phyloP scores from a whole-genome alignment of 176 grass and related monocot species.

The Areca catechu region DNA sequence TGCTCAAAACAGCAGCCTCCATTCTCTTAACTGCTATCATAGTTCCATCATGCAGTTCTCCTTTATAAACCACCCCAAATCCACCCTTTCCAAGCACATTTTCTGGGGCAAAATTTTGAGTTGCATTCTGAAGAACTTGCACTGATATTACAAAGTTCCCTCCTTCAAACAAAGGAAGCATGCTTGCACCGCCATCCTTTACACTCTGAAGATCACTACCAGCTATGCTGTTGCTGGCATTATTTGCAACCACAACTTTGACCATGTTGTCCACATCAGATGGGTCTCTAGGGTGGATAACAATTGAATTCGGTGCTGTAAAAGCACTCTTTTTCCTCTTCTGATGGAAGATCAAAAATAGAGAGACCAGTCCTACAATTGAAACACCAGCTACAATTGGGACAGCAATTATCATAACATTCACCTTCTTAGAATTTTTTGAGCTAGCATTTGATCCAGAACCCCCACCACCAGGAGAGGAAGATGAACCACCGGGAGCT shows the following conservation, averaged over 20 bases:
- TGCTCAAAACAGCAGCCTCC: constrained; percentile 67
- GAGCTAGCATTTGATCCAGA: not conserved
- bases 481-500: not conserved
- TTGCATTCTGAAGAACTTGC: constrained; percentile 59
- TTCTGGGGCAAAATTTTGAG: constrained; percentile 58
- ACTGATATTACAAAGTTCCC: constrained; percentile 62
- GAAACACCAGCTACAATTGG: constrained; percentile 26
- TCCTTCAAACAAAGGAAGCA: constrained; percentile 38
- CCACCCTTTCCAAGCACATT: constrained; percentile 82
- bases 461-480: not conserved
- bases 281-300: constrained; percentile 45
- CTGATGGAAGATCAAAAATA: constrained; percentile 21
- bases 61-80: constrained; percentile 82
- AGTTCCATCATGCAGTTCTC: constrained; percentile 70
- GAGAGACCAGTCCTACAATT: not conserved
- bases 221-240: constrained; percentile 15
- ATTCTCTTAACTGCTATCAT: constrained; percentile 96
- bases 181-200: constrained; percentile 18
- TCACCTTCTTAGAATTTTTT: constrained; percentile 8
- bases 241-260: constrained; percentile 45
- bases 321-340: constrained; percentile 18
- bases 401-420: constrained; percentile 30
- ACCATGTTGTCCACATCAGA: constrained; percentile 46
- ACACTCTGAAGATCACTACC: constrained; percentile 23
- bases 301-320: constrained; percentile 24